phyloP scores from a whole-genome alignment of 2,329 filamentous ascomycete species.

The Pseudogymnoascus sp. region DNA sequence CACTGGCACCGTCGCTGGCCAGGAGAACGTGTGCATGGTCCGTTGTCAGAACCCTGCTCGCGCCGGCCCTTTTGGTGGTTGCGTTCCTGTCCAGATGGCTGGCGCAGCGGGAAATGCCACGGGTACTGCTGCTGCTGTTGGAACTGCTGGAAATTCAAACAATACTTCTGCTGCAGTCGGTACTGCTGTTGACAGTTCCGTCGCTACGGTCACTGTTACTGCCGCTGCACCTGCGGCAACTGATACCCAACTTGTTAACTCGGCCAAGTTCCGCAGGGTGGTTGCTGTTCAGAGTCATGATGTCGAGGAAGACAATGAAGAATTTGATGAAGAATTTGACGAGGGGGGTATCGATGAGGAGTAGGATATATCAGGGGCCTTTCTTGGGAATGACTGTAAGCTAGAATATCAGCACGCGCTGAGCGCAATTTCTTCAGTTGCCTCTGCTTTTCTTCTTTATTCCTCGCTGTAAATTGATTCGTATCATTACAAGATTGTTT shows the following conservation, averaged over 20 bases:
- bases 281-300: neutral
- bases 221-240: neutral
- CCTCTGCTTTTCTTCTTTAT: too few species aligned
- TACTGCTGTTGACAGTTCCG: slow-evolving; percentile 3
- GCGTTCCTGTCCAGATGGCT: slow-evolving; percentile 48
- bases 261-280: neutral
- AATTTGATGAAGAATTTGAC: neutral
- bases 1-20: slow-evolving; percentile 52
- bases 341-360: neutral
- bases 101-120: slow-evolving; percentile 14
- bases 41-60: slow-evolving; percentile 54
- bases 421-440: neutral
- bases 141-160: slow-evolving; percentile 10
- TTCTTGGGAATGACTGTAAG: neutral
- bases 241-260: neutral
- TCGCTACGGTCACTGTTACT: neutral
- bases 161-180: slow-evolving; percentile 12
- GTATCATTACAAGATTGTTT: neutral
- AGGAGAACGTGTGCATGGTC: slow-evolving; percentile 55
- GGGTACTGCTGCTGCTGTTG: slow-evolving; percentile 13
- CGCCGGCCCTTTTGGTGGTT: slow-evolving; percentile 56
- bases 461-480: too few species aligned
- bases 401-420: neutral
- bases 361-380: neutral
- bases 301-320: neutral